Evolutionary conservation across 495 filamentous ascomycete genomes (phyloP).

Genomic region (Hypoxylon crocopeplum): DNA sequence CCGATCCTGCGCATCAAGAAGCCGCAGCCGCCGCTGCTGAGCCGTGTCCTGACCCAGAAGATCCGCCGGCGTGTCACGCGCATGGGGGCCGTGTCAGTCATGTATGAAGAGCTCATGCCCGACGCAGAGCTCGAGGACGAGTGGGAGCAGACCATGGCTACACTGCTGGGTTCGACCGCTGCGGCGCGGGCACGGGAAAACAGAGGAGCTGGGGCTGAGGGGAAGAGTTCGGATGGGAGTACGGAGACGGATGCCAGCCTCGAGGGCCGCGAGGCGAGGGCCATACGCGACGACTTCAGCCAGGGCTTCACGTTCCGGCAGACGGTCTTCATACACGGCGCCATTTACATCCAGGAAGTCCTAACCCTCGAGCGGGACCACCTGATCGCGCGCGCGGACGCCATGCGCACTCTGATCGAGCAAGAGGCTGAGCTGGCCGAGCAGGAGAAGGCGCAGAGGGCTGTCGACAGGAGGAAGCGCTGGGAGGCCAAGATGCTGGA

Average conservation of each 20-base stretch:
- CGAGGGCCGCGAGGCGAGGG: slow-evolving; percentile 24
- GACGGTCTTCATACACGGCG: slow-evolving; percentile 7
- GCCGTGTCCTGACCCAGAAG: slow-evolving; percentile 62
- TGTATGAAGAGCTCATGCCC: slow-evolving; percentile 38
- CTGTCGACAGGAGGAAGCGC: slow-evolving; percentile 7
- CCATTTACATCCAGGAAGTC: slow-evolving; percentile 11
- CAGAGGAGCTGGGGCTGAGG: no score
- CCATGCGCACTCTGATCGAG: slow-evolving; percentile 56
- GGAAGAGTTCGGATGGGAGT: no score
- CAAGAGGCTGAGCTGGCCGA: slow-evolving; percentile 53
- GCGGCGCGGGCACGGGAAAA: no score
- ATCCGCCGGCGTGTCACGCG: slow-evolving; percentile 47
- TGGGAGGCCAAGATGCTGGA: slow-evolving; percentile 30
- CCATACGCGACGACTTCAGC: not conserved
- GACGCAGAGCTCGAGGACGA: slow-evolving; percentile 63
- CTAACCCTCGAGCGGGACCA: slow-evolving; percentile 38
- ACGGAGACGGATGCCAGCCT: no score
- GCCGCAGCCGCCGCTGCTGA: slow-evolving; percentile 67
- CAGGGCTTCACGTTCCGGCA: slow-evolving; percentile 2
- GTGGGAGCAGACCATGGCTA: slow-evolving; percentile 56
- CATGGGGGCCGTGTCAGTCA: slow-evolving; percentile 19
- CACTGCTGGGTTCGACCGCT: no score
- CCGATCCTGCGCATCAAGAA: slow-evolving; percentile 76
- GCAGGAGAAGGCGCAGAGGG: slow-evolving; percentile 45
- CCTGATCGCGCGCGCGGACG: slow-evolving; percentile 46